Conservation (phyloP, 1,139 yeast species). For the Taiozyma onychis region DNA sequence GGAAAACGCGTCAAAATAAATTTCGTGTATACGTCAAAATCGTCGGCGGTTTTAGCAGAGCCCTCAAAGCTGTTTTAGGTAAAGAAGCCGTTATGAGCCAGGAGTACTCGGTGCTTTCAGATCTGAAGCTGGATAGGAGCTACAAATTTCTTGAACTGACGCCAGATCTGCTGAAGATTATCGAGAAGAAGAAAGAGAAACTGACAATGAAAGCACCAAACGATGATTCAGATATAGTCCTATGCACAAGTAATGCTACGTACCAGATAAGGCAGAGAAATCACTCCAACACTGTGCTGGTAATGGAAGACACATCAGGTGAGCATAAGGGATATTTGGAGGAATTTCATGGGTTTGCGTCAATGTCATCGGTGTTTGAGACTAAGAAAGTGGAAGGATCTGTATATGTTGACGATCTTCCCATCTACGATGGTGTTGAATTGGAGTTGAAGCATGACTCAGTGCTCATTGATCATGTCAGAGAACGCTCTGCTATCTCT, state of each 20-base stretch:
- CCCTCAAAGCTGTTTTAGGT: not conserved
- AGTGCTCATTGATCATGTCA: slow-evolving; percentile 34
- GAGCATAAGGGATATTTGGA: slow-evolving; percentile 17
- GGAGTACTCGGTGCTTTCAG: slow-evolving; percentile 17
- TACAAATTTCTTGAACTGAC: slow-evolving; percentile 58
- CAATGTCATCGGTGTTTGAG: slow-evolving; percentile 47
- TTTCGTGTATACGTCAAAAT: not conserved
- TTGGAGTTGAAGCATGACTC: slow-evolving; percentile 7
- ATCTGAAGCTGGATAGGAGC: slow-evolving; percentile 26
- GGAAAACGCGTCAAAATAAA: not conserved
- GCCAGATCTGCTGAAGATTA: slow-evolving; percentile 42
- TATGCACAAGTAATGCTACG: slow-evolving; percentile 56
- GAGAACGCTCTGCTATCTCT: slow-evolving; percentile 51
- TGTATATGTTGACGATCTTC: slow-evolving; percentile 40
- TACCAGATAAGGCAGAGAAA: slow-evolving; percentile 72
- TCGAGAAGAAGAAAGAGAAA: slow-evolving; percentile 31
- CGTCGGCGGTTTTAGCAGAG: not conserved
- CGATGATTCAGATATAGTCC: slow-evolving; percentile 42
- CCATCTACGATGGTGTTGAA: slow-evolving; percentile 40
- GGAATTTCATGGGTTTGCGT: slow-evolving; percentile 36
- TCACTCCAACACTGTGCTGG: slow-evolving; percentile 75
- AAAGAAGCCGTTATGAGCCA: not conserved
- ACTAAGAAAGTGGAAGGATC: slow-evolving; percentile 36
- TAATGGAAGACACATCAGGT: slow-evolving; percentile 33
- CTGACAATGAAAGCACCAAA: slow-evolving; percentile 45